Evolutionary conservation across 768 basidiomycete genomes (phyloP), one percentile per base, ranked within the genome.

Genomic region (Tylopilus sp.): DNA sequence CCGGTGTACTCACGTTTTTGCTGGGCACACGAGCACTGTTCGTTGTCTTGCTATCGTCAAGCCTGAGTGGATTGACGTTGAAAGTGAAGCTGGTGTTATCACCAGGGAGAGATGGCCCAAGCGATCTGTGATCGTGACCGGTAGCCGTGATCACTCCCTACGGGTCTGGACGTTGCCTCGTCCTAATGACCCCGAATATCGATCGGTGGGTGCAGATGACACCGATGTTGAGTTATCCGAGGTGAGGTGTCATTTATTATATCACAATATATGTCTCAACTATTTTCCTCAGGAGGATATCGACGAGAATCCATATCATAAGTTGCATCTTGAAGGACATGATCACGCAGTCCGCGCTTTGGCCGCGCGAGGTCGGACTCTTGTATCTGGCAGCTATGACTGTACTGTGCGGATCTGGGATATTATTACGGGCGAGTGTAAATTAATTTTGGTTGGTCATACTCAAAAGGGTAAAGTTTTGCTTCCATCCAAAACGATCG

Each of bases 361-460:
- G n/a, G 92, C 93, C 20, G 91, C 92, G 17, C 78, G 93, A 56
- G 94, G 94, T 9, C 78, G 91, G 38, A 91, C 88, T 1, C 78
- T 97, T 39, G 91, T 98, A 17, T 95, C 93, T 22, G 95, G 95
- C 31, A 95, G 93, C 64, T 98, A 98, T 66, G 95, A 99, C 65
- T 89, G 86, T 62, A 92, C 86, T 7, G 92, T 98, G 40, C 85
- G 95, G 31, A 86, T 98, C 40, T 98, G 95, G 95, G 93, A 98
- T 61, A 87, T 91, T 52, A 78, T 91, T 58, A 88, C 81, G 23
- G 93, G 93, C 15, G 75, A 75, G 22, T 91, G 88, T 67, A 85
- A 84, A 64, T 88, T 86, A 79, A 79, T 88, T 28, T 73, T 95
- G 45, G 79, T 80, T 9, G 94, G 94, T 0, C 94, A 97, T 66